Evolutionary conservation across 2,329 filamentous ascomycete genomes (phyloP).

Genomic region (Xylariomycetidae sp.): DNA sequence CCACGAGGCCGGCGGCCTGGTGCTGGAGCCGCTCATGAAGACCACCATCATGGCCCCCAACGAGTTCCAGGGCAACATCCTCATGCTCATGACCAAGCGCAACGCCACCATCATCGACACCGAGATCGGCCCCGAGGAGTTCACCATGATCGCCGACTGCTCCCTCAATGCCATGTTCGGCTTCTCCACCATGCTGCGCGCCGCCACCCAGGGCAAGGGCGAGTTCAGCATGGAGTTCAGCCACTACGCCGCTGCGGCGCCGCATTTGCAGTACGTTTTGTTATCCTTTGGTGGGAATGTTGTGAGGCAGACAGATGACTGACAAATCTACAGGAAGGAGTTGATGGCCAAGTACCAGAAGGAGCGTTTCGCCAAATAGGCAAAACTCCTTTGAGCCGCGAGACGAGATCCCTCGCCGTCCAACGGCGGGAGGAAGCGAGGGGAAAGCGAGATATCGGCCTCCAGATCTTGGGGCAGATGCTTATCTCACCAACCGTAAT

Average conservation of each 20-base stretch:
- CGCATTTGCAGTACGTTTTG: conserved; percentile 74
- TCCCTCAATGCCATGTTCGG: conserved; percentile 97
- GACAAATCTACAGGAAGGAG: conserved; percentile 43
- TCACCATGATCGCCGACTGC: conserved; percentile 87
- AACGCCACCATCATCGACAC: conserved; percentile 93
- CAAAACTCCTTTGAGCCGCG: conserved; percentile 34
- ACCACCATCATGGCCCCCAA: conserved; percentile 91
- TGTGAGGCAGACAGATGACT: conserved; percentile 11
- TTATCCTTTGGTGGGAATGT: conserved; percentile 2
- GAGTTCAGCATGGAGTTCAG: conserved; percentile 99
- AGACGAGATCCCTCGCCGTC: neutral
- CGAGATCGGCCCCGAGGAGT: conserved; percentile 89
- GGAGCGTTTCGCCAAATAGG: conserved; percentile 51
- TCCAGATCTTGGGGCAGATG: no score
- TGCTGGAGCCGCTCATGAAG: conserved; percentile 97
- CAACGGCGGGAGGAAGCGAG: no score
- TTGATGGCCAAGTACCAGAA: conserved; percentile 53
- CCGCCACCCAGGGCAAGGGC: conserved; percentile 94
- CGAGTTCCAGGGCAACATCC: conserved; percentile 95
- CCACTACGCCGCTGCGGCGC: conserved; percentile 83
- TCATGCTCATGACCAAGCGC: conserved; percentile 93
- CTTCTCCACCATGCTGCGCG: conserved; percentile 84
- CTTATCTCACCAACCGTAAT: no score
- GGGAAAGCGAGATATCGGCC: no score
- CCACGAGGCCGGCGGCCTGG: conserved; percentile 68